phyloP scores from a whole-genome alignment of 352 stramenopile species.

The Blastocystis sp. region DNA sequence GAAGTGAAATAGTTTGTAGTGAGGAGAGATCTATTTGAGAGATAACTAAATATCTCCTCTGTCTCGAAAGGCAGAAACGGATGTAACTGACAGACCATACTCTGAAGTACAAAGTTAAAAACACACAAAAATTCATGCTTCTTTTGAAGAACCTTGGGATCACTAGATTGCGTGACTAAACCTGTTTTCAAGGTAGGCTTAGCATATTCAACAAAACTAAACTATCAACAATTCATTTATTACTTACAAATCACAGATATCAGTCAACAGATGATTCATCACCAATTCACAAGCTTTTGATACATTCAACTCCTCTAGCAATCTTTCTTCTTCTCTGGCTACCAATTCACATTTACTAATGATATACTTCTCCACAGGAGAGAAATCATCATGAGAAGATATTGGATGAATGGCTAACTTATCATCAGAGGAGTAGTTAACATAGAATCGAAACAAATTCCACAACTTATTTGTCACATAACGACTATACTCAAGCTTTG shows the following conservation, averaged over 20 bases:
- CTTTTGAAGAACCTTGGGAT: conserved; percentile 60
- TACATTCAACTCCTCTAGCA: background rate
- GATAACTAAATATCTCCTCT: conserved; percentile 69
- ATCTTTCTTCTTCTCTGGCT: background rate
- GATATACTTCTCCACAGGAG: conserved; percentile 10
- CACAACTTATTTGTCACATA: conserved; percentile 99
- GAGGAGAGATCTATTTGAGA: background rate
- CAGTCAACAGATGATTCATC: conserved; percentile 5
- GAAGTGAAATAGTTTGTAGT: conserved; percentile 1
- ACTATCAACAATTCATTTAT: background rate
- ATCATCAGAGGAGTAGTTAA: background rate
- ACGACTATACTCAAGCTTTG: conserved; percentile 83
- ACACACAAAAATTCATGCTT: conserved; percentile 70
- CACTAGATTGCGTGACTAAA: background rate
- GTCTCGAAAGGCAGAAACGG: conserved; percentile 96
- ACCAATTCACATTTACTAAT: conserved; percentile 19
- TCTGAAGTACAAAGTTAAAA: conserved; percentile 77
- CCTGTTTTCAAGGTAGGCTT: conserved; percentile 69
- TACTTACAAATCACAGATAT: conserved; percentile 30
- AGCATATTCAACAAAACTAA: conserved; percentile 77
- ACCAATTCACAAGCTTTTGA: background rate
- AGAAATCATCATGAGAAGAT: conserved; percentile 41
- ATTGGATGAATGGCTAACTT: conserved; percentile 75
- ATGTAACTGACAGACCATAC: conserved; percentile 82
- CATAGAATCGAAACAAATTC: conserved; percentile 87